Evolutionary conservation across 225 moss, liverwort and hornwort species (phyloP).

Genomic region (Pseudisothecium myosuroides): DNA sequence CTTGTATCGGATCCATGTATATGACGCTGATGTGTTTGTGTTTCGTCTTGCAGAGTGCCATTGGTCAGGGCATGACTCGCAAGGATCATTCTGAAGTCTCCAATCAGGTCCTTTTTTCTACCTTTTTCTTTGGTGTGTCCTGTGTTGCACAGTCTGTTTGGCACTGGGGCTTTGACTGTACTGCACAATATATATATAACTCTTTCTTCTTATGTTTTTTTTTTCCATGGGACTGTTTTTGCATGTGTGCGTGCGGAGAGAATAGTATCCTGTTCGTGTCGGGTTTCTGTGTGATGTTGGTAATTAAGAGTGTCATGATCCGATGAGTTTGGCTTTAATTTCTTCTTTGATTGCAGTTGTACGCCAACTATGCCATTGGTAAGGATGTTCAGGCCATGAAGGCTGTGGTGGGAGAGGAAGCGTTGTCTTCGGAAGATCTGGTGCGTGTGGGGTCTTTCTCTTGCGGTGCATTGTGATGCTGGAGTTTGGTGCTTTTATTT

Average conservation of each 20-base stretch:
- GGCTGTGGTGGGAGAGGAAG: slow-evolving; percentile 98
- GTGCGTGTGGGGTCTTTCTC: slow-evolving; percentile 1
- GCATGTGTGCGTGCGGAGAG: neutral
- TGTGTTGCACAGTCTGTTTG: neutral
- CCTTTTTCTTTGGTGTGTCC: neutral
- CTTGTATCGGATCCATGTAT: neutral
- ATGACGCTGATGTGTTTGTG: neutral
- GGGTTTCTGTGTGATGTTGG: slow-evolving; percentile 1
- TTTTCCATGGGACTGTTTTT: neutral
- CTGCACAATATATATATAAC: neutral
- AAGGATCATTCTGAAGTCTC: slow-evolving; percentile 88
- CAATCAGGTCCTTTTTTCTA: slow-evolving; percentile 13
- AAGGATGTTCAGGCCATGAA: slow-evolving; percentile 99
- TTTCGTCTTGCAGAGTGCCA: slow-evolving; percentile 51
- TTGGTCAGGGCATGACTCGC: slow-evolving; percentile 93
- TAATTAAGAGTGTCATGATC: neutral
- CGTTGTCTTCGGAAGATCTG: slow-evolving; percentile 93
- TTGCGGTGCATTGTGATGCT: neutral
- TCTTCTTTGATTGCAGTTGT: slow-evolving; percentile 42
- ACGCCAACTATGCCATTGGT: slow-evolving; percentile 94
- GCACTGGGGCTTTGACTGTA: too few relatives aligned
- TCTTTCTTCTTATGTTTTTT: accelerated
- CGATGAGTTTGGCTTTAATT: neutral
- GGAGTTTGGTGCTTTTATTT: neutral
- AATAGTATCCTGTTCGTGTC: too few relatives aligned